Conservation (phyloP, 2,329 filamentous ascomycete species). For the Sporothrix inflata region DNA sequence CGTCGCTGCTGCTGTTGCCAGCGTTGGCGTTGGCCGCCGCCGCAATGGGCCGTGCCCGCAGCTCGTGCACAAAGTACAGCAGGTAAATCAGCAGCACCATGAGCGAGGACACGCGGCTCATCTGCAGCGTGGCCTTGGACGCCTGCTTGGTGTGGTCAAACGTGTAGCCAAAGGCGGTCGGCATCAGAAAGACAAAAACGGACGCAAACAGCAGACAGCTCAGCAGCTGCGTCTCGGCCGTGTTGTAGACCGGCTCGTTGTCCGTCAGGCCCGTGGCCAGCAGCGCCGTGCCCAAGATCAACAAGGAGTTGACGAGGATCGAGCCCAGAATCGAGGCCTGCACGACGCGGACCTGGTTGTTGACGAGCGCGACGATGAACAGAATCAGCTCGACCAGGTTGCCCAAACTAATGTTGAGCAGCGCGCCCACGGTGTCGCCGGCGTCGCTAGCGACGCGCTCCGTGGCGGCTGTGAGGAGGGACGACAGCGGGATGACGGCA, state of each 20-base stretch:
- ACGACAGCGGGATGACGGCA: conserved; percentile 75
- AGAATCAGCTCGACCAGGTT: conserved; percentile 80
- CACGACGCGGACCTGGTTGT: conserved; percentile 91
- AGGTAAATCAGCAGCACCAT: conserved; percentile 79
- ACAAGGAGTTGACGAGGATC: conserved; percentile 89
- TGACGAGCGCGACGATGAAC: conserved; percentile 72
- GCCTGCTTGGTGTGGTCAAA: conserved; percentile 18
- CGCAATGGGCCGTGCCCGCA: conserved; percentile 80
- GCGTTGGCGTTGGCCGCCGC: neutral
- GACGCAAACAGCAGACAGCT: conserved; percentile 53
- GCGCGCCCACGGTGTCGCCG: conserved; percentile 31
- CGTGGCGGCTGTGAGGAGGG: conserved; percentile 71
- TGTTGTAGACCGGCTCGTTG: conserved; percentile 75
- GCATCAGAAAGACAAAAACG: conserved; percentile 57
- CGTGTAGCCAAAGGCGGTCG: conserved; percentile 30
- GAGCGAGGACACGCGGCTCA: conserved; percentile 42
- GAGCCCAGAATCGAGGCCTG: conserved; percentile 97
- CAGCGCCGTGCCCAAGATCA: conserved; percentile 83
- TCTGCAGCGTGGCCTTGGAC: conserved; percentile 35
- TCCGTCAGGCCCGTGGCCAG: conserved; percentile 71
- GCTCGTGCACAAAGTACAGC: conserved; percentile 83
- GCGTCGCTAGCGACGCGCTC: conserved; percentile 45
- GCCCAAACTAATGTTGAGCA: conserved; percentile 60
- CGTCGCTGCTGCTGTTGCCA: neutral
- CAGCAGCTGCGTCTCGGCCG: conserved; percentile 56